A percentile compares a stretch with the other conserved stretches of the same genome.
These are phyloP conservation scores for Rhododendron griersonianum DNA, from an alignment of 148 eudicot genomes.

Conservation along the genomic window DNA sequence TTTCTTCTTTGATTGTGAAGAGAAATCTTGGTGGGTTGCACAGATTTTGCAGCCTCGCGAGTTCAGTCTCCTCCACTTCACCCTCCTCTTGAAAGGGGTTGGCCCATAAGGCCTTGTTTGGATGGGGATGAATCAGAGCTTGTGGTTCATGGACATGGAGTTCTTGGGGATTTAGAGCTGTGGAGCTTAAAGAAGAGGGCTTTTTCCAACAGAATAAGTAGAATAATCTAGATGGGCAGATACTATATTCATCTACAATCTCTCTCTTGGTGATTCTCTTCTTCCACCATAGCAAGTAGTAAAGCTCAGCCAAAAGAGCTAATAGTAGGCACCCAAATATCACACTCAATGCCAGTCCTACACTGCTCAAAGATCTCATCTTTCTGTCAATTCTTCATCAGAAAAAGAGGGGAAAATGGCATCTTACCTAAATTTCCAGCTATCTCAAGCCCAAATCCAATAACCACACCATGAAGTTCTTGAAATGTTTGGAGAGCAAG, in stretches of 20 bases:
- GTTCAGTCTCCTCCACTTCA: slow-evolving; percentile 16
- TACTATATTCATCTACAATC: slow-evolving; percentile 29
- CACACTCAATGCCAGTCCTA: slow-evolving; percentile 64
- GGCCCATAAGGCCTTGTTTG: slow-evolving; percentile 23
- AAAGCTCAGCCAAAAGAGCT: slow-evolving; percentile 71
- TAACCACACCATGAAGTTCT: background rate
- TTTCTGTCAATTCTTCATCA: slow-evolving; percentile 13
- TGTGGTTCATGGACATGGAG: slow-evolving; percentile 32
- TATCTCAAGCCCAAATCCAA: background rate
- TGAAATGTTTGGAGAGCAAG: slow-evolving; percentile 3
- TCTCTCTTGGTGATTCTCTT: slow-evolving; percentile 42
- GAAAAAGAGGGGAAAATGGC: background rate
- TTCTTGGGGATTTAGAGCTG: slow-evolving; percentile 23
- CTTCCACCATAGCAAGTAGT: slow-evolving; percentile 86
- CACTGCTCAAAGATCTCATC: slow-evolving; percentile 62
- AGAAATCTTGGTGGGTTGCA: slow-evolving; percentile 63
- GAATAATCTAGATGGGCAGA: slow-evolving; percentile 28
- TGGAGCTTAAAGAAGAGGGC: slow-evolving; percentile 29
- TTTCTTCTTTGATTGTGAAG: slow-evolving; percentile 73
- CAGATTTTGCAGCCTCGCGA: slow-evolving; percentile 23
- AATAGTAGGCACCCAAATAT: slow-evolving; percentile 59
- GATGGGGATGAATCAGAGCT: background rate
- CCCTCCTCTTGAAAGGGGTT: slow-evolving; percentile 29
- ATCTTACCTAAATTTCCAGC: background rate
- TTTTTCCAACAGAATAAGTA: slow-evolving; percentile 41